These are phyloP conservation scores for Lactarius vividus DNA, from an alignment of 768 basidiomycete species.

Conservation along the genomic window DNA sequence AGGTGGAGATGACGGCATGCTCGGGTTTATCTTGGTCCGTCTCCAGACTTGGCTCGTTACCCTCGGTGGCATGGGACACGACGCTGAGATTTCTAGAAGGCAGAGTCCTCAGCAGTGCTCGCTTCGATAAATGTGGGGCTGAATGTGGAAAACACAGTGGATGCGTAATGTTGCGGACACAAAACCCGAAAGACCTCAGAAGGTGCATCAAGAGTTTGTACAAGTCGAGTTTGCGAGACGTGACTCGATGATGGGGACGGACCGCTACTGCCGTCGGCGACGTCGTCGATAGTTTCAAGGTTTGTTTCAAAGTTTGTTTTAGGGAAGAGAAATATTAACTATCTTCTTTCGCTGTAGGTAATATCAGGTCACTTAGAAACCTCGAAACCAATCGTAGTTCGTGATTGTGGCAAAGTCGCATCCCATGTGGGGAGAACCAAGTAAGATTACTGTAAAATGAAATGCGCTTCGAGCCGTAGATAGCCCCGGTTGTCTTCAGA, in stretches of 20 bases:
- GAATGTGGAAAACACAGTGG: background rate
- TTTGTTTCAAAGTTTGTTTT: background rate
- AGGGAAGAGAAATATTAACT: background rate
- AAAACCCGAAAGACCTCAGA: background rate
- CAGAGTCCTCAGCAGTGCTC: background rate
- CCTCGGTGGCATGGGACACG: background rate
- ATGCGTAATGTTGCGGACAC: background rate
- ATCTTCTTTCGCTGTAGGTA: background rate
- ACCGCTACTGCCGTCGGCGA: background rate
- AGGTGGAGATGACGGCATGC: slow-evolving; percentile 91
- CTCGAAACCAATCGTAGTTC: background rate
- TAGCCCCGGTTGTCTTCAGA: background rate
- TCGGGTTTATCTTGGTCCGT: slow-evolving; percentile 36
- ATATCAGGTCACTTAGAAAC: background rate
- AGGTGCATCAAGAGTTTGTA: background rate
- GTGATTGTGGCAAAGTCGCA: background rate
- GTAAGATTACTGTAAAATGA: background rate
- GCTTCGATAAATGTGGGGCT: background rate
- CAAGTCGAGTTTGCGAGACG: background rate
- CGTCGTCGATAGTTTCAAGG: background rate
- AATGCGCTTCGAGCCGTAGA: background rate
- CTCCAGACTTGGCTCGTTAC: background rate
- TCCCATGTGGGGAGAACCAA: background rate
- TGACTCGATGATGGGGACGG: slow-evolving; percentile 2
- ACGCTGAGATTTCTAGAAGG: slow-evolving; percentile 7